Evolutionary conservation across 2,329 filamentous ascomycete genomes (phyloP).

Genomic region (Plenodomus tracheiphilus): DNA sequence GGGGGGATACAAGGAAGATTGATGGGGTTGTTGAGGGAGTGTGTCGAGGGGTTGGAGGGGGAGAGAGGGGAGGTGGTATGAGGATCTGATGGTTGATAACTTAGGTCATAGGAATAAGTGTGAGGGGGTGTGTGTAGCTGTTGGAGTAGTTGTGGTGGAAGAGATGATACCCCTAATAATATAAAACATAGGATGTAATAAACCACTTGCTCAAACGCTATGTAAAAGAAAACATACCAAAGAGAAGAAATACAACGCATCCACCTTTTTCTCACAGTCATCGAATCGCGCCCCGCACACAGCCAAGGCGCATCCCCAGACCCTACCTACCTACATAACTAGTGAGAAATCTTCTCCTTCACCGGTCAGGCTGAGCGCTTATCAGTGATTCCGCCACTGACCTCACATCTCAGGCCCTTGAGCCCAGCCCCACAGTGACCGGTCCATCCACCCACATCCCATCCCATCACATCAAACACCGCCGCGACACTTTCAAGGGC

Average conservation of each 20-base stretch:
- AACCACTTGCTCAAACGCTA: no score
- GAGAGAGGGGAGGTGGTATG: constrained; percentile 4
- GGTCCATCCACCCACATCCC: not conserved
- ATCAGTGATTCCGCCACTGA: not conserved
- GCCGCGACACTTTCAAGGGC: not conserved
- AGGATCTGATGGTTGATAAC: no score
- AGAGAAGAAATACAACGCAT: no score
- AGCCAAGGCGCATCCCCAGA: not conserved
- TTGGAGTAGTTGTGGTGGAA: not conserved
- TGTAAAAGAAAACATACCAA: no score
- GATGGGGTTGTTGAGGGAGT: constrained; percentile 31
- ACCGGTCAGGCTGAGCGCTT: not conserved
- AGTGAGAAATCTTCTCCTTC: not conserved
- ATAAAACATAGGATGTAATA: no score
- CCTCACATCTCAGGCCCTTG: not conserved
- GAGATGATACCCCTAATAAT: not conserved
- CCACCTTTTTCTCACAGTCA: no score
- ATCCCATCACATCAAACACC: not conserved
- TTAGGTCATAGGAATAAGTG: no score
- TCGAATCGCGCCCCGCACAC: not conserved
- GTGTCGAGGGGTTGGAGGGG: constrained; percentile 27
- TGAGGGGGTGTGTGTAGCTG: no score
- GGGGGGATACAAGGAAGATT: constrained; percentile 33
- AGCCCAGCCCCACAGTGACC: not conserved
- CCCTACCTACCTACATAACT: no score